Evolutionary conservation across 108 stramenopile species (phyloP).

Genomic region (Epithemia pelagica): DNA sequence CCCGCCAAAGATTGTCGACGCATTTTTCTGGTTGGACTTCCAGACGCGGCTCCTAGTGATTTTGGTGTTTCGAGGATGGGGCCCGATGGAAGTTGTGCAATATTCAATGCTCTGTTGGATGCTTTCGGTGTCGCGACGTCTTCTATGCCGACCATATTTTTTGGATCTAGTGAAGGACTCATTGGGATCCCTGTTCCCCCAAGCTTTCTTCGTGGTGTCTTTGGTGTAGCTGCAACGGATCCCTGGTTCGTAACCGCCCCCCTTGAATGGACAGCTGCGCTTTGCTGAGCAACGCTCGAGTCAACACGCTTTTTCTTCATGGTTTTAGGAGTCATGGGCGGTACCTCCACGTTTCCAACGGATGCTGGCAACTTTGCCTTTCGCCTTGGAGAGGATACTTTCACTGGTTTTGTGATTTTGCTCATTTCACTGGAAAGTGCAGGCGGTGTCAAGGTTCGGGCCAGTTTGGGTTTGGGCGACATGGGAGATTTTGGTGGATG

Average conservation of each 20-base stretch:
- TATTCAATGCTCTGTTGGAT: too few relatives aligned
- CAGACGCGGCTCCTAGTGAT: not conserved
- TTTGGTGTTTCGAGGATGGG: too few relatives aligned
- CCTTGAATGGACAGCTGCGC: not conserved
- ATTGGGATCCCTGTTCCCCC: not conserved
- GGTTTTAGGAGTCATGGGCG: too few relatives aligned
- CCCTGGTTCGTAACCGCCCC: not conserved
- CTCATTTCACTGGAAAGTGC: not conserved
- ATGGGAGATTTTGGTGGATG: not conserved
- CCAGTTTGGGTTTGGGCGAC: not conserved
- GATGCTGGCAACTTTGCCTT: not conserved
- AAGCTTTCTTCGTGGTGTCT: not conserved
- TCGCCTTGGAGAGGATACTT: not conserved
- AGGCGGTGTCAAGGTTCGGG: not conserved
- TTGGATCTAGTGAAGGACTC: not conserved
- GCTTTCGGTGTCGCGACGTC: too few relatives aligned
- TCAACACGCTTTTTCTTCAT: too few relatives aligned
- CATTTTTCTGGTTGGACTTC: not conserved
- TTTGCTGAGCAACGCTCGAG: too few relatives aligned
- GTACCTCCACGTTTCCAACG: too few relatives aligned
- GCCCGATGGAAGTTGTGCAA: too few relatives aligned
- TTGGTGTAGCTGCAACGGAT: not conserved
- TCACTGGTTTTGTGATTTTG: not conserved
- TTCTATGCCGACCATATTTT: not conserved
- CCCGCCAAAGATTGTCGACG: not conserved